phyloP scores from a whole-genome alignment of 768 basidiomycete species.

The Psilocybe azurescens region DNA sequence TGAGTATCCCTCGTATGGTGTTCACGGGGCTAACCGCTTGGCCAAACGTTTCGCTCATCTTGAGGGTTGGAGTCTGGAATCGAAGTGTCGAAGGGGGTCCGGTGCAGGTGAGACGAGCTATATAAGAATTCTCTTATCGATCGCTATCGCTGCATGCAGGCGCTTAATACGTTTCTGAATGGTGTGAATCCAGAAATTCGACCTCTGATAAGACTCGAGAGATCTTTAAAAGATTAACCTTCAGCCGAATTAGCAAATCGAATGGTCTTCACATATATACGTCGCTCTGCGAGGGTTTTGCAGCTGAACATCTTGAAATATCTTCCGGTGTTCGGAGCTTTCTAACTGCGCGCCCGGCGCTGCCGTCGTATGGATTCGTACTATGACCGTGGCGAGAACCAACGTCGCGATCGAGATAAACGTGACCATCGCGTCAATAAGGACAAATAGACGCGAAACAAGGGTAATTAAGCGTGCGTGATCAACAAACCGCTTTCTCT shows the following conservation, averaged over 20 bases:
- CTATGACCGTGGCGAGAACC: too few species aligned
- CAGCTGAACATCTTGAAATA: too few species aligned
- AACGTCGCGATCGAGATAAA: background rate
- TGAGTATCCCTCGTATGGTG: conserved; percentile 38
- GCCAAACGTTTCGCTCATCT: conserved; percentile 37
- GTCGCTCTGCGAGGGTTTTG: too few species aligned
- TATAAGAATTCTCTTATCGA: background rate
- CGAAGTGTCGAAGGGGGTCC: background rate
- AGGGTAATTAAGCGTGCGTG: conserved; percentile 42
- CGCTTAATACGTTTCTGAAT: background rate
- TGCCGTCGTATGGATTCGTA: too few species aligned
- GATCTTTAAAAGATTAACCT: too few species aligned
- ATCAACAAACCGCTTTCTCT: conserved; percentile 40
- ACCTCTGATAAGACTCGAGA: background rate
- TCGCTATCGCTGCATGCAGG: background rate
- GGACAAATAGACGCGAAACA: conserved; percentile 42
- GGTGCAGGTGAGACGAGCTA: background rate
- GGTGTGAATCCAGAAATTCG: background rate
- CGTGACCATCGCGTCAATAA: conserved; percentile 42
- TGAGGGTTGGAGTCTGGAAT: background rate
- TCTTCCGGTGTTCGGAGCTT: too few species aligned
- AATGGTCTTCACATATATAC: too few species aligned
- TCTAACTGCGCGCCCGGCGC: too few species aligned
- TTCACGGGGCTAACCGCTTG: conserved; percentile 24
- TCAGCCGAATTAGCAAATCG: too few species aligned